phyloP scores from a whole-genome alignment of 2,329 filamentous ascomycete genomes.

The Biscogniauxia mediterranea region DNA sequence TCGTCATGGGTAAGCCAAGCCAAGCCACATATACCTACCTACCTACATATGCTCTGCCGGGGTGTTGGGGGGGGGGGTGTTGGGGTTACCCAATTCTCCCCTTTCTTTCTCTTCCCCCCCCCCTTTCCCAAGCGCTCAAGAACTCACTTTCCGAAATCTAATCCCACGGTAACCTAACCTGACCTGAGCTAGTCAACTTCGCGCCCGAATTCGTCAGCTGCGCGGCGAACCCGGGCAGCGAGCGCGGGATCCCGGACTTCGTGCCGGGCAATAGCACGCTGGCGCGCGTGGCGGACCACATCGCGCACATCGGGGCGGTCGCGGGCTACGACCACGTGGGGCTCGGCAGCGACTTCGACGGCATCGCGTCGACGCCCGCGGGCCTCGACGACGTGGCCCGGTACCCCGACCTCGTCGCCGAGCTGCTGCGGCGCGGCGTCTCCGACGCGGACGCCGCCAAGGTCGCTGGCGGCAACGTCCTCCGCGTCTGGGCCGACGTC shows the following conservation, averaged over 20 bases:
- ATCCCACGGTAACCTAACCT: no score
- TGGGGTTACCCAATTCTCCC: no score
- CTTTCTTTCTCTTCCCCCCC: no score
- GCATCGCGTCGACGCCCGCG: slow-evolving; percentile 61
- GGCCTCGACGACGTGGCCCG: slow-evolving; percentile 85
- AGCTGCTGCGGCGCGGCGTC: slow-evolving; percentile 70
- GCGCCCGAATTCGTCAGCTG: slow-evolving; percentile 80
- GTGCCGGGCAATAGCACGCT: slow-evolving; percentile 70
- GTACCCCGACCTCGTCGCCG: slow-evolving; percentile 74
- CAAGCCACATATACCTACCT: no score
- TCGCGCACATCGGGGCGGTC: slow-evolving; percentile 75
- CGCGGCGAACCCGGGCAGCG: slow-evolving; percentile 49
- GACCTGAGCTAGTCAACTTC: slow-evolving; percentile 85
- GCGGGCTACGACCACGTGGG: slow-evolving; percentile 90
- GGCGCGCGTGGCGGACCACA: slow-evolving; percentile 74
- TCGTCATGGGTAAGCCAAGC: slow-evolving; percentile 68
- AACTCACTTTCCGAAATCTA: no score
- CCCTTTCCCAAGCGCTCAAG: not conserved
- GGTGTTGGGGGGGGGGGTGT: no score
- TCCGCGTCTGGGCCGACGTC: slow-evolving; percentile 80
- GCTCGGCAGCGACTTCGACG: slow-evolving; percentile 87
- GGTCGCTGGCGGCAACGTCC: slow-evolving; percentile 74
- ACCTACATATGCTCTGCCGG: no score
- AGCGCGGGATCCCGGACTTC: slow-evolving; percentile 65
- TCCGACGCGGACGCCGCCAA: slow-evolving; percentile 72